Conservation (phyloP, 148 eudicot genomes). For the Rhododendron ovatum region DNA sequence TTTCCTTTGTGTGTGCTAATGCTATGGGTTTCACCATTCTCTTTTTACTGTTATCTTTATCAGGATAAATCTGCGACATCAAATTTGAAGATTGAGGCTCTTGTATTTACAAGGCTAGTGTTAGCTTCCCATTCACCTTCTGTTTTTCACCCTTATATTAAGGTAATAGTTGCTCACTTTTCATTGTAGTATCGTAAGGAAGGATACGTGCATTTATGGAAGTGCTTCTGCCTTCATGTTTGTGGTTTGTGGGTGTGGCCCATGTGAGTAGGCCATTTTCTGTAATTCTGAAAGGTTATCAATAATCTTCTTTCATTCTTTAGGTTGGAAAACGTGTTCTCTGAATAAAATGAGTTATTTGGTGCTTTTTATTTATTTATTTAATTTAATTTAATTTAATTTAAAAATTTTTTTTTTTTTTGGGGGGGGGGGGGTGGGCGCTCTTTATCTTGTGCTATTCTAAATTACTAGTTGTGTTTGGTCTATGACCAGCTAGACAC, state of each 20-base stretch:
- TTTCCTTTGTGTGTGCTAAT: background rate
- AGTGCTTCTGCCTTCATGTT: background rate
- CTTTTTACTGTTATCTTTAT: conserved; percentile 11
- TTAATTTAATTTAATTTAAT: too few relatives aligned
- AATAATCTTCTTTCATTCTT: background rate
- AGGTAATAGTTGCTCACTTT: conserved; percentile 33
- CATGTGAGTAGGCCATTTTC: background rate
- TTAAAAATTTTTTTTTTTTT: too few relatives aligned
- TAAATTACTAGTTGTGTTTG: background rate
- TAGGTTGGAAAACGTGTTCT: background rate
- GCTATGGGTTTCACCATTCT: conserved; percentile 8
- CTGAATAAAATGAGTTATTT: background rate
- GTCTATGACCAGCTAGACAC: background rate
- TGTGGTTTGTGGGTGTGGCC: background rate
- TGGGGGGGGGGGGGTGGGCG: too few relatives aligned
- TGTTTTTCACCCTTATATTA: conserved; percentile 85
- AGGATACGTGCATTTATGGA: background rate
- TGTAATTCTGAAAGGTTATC: background rate
- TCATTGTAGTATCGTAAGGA: background rate
- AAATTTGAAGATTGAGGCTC: conserved; percentile 87
- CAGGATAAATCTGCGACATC: conserved; percentile 95
- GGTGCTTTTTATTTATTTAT: too few relatives aligned
- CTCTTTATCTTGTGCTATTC: background rate
- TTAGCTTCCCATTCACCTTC: conserved; percentile 84
- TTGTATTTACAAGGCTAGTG: conserved; percentile 75